phyloP scores from a whole-genome alignment of 805 yeast genomes.

The Teunomyces gatunensis region DNA sequence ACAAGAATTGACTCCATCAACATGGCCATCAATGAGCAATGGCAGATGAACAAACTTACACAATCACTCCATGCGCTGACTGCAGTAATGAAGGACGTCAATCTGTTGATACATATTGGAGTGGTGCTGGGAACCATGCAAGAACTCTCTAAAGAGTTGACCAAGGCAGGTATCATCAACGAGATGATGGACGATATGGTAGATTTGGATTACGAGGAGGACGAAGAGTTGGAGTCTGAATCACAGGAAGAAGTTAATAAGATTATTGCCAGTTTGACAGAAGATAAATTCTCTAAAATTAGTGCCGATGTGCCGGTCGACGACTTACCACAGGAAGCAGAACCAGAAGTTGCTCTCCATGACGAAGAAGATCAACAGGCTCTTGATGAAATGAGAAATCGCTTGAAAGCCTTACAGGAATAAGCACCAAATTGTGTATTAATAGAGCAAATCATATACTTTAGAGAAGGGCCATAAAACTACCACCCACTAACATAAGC shows the following conservation, averaged over 20 bases:
- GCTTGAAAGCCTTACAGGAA: constrained; percentile 76
- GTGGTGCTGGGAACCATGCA: constrained; percentile 79
- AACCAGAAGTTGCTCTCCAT: constrained; percentile 16
- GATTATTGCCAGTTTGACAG: constrained; percentile 44
- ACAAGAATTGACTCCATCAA: constrained; percentile 84
- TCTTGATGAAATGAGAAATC: constrained; percentile 82
- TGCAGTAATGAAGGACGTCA: constrained; percentile 84
- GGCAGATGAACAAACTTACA: constrained; percentile 78
- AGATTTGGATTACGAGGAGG: constrained; percentile 60
- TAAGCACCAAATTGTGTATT: constrained; percentile 4
- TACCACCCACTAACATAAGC: background rate
- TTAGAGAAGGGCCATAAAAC: background rate
- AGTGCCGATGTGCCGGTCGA: constrained; percentile 32
- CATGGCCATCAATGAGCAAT: constrained; percentile 89
- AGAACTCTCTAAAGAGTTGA: constrained; percentile 80
- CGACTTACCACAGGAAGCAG: constrained; percentile 16
- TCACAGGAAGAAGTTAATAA: constrained; percentile 66
- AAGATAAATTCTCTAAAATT: constrained; percentile 38
- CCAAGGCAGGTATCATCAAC: constrained; percentile 81
- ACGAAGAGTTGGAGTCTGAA: constrained; percentile 62
- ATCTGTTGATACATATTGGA: constrained; percentile 72
- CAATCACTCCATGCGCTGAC: constrained; percentile 79
- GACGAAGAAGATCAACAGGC: constrained; percentile 70
- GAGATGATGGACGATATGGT: constrained; percentile 94
- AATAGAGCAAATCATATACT: background rate